Evolutionary conservation across 495 filamentous ascomycete species (phyloP), one percentile per base, ranked within the genome.

Genomic region (Tuber magnatum): DNA sequence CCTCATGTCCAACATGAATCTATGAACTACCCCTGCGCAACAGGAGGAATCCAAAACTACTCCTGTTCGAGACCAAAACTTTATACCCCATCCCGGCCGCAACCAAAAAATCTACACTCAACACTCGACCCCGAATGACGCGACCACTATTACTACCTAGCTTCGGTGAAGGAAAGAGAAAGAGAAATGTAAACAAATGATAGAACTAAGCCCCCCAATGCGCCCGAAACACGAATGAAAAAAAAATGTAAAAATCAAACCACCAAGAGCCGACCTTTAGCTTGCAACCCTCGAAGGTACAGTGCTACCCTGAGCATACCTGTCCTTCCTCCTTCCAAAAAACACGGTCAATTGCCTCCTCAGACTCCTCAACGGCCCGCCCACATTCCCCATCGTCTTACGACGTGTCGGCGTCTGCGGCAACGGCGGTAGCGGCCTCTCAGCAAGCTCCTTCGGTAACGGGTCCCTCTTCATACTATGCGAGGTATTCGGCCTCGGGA

Each of bases 261-360:
- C 28, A 2, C 18, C 28, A 18, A 35, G 28, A 35, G 28, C 56
- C 28, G 32, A 7, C 3, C 3, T 28, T 65, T 35, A 65, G 56
- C 56, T 65, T 12, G 28, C 56, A 18, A 65, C 56, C n/a, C 56
- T 65, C n/a, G 56, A 65, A 35, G 56, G 56, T 2, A 65, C 56
- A 12, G 56, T n/a, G 4, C 56, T 65, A 32, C 14, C 28, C 28
- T 65, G 56, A n/a, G 68, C 43, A 75, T 39, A 44, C 28, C 74
- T 72, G 32, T 79, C 71, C 35, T 75, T 79, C 56, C 70, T 78
- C 56, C 65, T 79, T 16, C 77, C 77, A 38, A 79, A 79, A 65
- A 78, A 79, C 28, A 44, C 10, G 2, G 77, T 68, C 40, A 79
- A 72, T 44, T 79, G 72, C 32, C 78, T 73, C 71, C 76, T 73